Base-by-base conservation (phyloP, 108 stramenopile species). In the Halocafeteria seosinensis region DNA sequence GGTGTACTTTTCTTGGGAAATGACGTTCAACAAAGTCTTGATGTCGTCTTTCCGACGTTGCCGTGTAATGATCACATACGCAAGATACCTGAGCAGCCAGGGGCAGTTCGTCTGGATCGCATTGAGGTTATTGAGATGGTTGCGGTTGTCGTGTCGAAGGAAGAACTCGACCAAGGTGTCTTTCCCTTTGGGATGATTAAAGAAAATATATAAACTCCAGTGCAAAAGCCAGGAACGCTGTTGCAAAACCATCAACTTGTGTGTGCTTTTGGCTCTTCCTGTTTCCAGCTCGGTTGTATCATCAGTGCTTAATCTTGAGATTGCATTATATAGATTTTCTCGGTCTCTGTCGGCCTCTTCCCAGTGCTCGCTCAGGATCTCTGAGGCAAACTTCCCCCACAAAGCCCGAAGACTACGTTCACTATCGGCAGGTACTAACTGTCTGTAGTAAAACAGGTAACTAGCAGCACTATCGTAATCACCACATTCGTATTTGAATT, bases 71-170 rank as follows among this genome's bases (percentile, higher is more conserved):
- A 99, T 71, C n/a, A 95, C 85, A 37, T 92, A 92, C 3, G 89
- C 88, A 0, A 95, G 76, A 79, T 96, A 99, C 55, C 97, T 77
- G 47, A 95, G 79, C 62, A 99, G 76, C 76, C 95, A 95, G 17
- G 97, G 97, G 62, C 91, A 90, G 77, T 92, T 88, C 68, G 91
- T 96, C 51, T 94, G 92, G 61, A 99, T 89, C 38, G 94, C 94
- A 67, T 94, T 91, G 59, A 91, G 85, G 81, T 88, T 88, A n/a
- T n/a, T n/a, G n/a, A n/a, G n/a, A n/a, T n/a, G n/a, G n/a, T n/a
- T n/a, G n/a, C n/a, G n/a, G 53, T 81, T 83, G 75, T 88, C 91
- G 23, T 35, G 55, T 12, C 74, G 71, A 58, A 78, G 73, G 66
- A 86, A 88, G 8, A 90, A 74, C 37, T 90, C 89, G 58, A 90